Evolutionary conservation across 805 yeast species (phyloP).

Genomic region (Kodamaea jinghongensis): DNA sequence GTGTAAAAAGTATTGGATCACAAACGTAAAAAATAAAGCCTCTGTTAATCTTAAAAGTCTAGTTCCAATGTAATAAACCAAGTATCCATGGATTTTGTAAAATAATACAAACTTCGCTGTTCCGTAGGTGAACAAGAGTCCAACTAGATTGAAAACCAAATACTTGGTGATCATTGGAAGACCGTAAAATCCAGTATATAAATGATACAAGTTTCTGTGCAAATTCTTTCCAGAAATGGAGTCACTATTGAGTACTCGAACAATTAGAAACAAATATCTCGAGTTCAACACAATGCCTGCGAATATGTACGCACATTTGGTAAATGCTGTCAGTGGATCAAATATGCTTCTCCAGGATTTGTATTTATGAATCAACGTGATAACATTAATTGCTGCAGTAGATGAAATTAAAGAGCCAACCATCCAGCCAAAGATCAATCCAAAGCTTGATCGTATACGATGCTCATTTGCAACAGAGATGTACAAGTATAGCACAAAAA

Average conservation of each 20-base stretch:
- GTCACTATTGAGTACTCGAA: slow-evolving; percentile 5
- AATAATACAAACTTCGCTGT: slow-evolving; percentile 9
- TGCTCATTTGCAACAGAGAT: slow-evolving; percentile 33
- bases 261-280: slow-evolving; percentile 25
- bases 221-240: slow-evolving; percentile 3
- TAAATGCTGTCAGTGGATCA: slow-evolving; percentile 26
- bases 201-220: slow-evolving; percentile 24
- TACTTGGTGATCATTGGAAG: slow-evolving; percentile 26
- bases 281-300: slow-evolving; percentile 29
- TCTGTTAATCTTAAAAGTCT: slow-evolving; percentile 20
- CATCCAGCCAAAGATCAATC: slow-evolving; percentile 38
- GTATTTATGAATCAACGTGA: slow-evolving; percentile 15
- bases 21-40: slow-evolving; percentile 41
- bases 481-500: slow-evolving; percentile 21
- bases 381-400: slow-evolving; percentile 27
- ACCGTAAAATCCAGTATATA: slow-evolving; percentile 28
- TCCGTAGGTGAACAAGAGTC: slow-evolving; percentile 12
- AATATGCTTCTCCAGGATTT: slow-evolving; percentile 25
- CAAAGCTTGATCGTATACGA: slow-evolving; percentile 33
- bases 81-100: slow-evolving; percentile 15
- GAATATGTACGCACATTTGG: slow-evolving; percentile 22
- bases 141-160: slow-evolving; percentile 18
- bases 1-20: slow-evolving; percentile 60
- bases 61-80: slow-evolving; percentile 10
- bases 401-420: slow-evolving; percentile 23